A percentile compares a stretch with the other conserved stretches of the same genome.
phyloP scores from a whole-genome alignment of 2,329 filamentous ascomycete species.

The Teratosphaeriaceae sp. region DNA sequence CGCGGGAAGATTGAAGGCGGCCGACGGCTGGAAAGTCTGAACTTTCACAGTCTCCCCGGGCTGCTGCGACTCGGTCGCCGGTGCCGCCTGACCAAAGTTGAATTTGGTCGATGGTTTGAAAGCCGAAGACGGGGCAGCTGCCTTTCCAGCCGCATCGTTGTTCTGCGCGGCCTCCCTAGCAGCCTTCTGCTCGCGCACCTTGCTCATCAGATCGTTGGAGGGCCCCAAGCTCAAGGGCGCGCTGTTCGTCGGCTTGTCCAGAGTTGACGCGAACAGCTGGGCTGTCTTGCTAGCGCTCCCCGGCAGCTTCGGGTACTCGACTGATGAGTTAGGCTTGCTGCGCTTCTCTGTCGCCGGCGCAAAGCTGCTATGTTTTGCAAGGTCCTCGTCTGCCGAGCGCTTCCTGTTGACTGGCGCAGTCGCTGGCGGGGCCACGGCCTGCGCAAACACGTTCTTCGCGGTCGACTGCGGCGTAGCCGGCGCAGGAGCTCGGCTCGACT shows the following conservation, averaged over 20 bases:
- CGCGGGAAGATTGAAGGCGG: too few species aligned
- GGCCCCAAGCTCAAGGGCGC: constrained; percentile 8
- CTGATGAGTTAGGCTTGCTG: constrained; percentile 19
- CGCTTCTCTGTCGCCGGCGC: constrained; percentile 27
- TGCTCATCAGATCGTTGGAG: constrained; percentile 5
- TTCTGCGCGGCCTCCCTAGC: constrained; percentile 8
- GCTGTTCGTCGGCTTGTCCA: constrained; percentile 19
- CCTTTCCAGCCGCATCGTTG: not conserved
- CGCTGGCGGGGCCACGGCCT: constrained; percentile 14
- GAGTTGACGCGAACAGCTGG: constrained; percentile 25
- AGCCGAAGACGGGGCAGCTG: not conserved
- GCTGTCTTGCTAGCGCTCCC: constrained; percentile 25
- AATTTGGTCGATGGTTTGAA: too few species aligned
- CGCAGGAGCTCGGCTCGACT: not conserved
- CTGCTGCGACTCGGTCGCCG: too few species aligned
- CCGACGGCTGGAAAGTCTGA: too few species aligned
- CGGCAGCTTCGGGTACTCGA: constrained; percentile 24
- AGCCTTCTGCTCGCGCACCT: constrained; percentile 8
- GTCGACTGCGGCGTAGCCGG: constrained; percentile 1
- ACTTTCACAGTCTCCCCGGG: too few species aligned
- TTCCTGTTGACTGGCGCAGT: constrained; percentile 24
- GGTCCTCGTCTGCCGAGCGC: constrained; percentile 19
- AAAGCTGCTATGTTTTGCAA: constrained; percentile 10
- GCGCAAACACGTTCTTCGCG: constrained; percentile 2
- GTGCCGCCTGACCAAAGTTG: too few species aligned